These are phyloP conservation scores for Neonectria punicea DNA, from an alignment of 2,329 filamentous ascomycete genomes.

Conservation along the genomic window DNA sequence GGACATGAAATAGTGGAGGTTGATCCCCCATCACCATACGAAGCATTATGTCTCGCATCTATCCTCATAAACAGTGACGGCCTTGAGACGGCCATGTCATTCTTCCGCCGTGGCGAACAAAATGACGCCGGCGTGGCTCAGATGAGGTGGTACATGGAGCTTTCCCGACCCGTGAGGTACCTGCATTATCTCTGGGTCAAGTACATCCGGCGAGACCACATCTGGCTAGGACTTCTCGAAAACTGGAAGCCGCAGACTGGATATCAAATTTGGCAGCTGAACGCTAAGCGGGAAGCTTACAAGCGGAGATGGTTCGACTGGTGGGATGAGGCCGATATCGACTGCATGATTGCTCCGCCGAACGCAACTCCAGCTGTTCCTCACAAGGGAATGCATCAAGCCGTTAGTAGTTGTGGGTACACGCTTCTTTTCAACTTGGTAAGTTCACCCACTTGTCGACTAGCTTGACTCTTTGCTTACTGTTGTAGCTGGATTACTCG, in stretches of 20 bases:
- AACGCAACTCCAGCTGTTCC: slow-evolving; percentile 92
- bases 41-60: slow-evolving; percentile 79
- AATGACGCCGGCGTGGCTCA: slow-evolving; percentile 82
- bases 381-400: slow-evolving; percentile 86
- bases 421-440: slow-evolving; percentile 93
- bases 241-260: slow-evolving; percentile 80
- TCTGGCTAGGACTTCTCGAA: slow-evolving; percentile 82
- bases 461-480: slow-evolving; percentile 7
- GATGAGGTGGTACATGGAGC: slow-evolving; percentile 77
- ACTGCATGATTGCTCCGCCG: slow-evolving; percentile 84
- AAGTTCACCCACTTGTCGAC: slow-evolving; percentile 45
- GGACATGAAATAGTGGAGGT: slow-evolving; percentile 79
- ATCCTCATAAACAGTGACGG: slow-evolving; percentile 88
- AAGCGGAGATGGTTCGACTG: slow-evolving; percentile 83
- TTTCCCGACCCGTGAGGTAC: slow-evolving; percentile 80
- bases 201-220: slow-evolving; percentile 77
- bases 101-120: slow-evolving; percentile 80
- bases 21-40: slow-evolving; percentile 76
- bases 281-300: slow-evolving; percentile 80
- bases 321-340: slow-evolving; percentile 79
- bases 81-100: slow-evolving; percentile 80
- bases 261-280: slow-evolving; percentile 84
- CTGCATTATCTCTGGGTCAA: slow-evolving; percentile 92
- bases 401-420: slow-evolving; percentile 88
- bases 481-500: slow-evolving; percentile 79